phyloP scores from a whole-genome alignment of 805 yeast species.

The Nakazawaea ambrosiae region DNA sequence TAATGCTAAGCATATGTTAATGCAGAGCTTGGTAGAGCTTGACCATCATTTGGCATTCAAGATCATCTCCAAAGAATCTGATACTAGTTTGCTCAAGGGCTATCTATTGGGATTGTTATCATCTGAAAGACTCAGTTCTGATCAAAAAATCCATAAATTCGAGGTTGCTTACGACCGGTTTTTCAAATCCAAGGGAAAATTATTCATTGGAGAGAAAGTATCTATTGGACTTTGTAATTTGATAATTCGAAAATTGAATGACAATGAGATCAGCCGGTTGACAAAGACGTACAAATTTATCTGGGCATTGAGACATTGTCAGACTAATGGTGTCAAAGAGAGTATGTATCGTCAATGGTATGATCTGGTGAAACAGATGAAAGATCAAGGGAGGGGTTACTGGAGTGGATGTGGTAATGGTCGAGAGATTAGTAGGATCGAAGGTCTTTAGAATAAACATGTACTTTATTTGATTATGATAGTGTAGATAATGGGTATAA shows the following conservation, averaged over 20 bases:
- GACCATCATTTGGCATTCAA: background rate
- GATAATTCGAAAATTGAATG: constrained; percentile 2
- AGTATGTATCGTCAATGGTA: background rate
- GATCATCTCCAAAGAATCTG: background rate
- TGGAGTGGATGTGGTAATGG: too few relatives aligned
- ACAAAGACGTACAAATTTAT: background rate
- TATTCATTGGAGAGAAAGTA: constrained; percentile 3
- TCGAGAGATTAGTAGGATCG: too few relatives aligned
- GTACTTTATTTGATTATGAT: too few relatives aligned
- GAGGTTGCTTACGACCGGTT: background rate
- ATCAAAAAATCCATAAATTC: constrained; percentile 1
- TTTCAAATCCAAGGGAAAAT: background rate
- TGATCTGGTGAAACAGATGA: background rate
- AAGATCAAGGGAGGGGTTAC: background rate
- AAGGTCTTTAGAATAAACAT: too few relatives aligned
- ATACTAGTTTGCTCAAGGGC: constrained; percentile 3
- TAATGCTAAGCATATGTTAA: constrained; percentile 1
- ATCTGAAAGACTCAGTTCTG: background rate
- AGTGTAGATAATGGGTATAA: too few relatives aligned
- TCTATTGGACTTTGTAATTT: background rate
- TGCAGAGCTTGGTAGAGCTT: background rate
- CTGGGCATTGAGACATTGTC: constrained; percentile 6
- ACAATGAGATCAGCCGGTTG: constrained; percentile 1
- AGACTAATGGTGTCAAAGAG: background rate
- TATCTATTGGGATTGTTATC: constrained; percentile 3